Conservation (phyloP, 371 early-diverging fungal species). For the Rhizopus arrhizus region DNA sequence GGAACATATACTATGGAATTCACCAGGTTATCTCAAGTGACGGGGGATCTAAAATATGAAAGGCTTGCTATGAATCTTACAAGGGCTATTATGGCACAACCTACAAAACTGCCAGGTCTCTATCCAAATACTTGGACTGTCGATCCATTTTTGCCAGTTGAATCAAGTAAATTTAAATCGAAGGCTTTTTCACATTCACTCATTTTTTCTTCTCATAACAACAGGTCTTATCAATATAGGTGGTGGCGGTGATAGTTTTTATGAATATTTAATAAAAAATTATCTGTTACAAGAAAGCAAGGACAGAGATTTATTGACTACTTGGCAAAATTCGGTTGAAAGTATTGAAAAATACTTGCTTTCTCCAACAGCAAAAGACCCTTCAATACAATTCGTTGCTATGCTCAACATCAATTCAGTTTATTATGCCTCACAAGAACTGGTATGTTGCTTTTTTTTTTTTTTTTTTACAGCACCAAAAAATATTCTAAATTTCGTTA, state of each 20-base stretch:
- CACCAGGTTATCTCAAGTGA: conserved; percentile 71
- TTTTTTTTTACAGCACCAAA: background rate
- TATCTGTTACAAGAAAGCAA: conserved; percentile 59
- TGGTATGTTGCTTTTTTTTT: conserved; percentile 20
- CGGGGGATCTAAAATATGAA: conserved; percentile 63
- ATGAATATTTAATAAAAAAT: conserved; percentile 77
- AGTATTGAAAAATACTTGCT: conserved; percentile 49
- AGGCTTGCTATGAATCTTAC: conserved; percentile 54
- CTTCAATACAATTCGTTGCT: conserved; percentile 40
- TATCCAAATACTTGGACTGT: conserved; percentile 45
- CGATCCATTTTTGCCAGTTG: conserved; percentile 29
- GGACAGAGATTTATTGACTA: conserved; percentile 28
- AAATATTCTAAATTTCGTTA: conserved; percentile 3
- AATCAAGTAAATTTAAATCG: conserved; percentile 17
- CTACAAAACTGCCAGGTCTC: conserved; percentile 54
- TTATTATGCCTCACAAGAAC: conserved; percentile 31
- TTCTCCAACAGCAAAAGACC: conserved; percentile 32
- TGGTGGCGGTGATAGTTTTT: conserved; percentile 83
- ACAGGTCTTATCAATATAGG: conserved; percentile 50
- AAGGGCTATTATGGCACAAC: conserved; percentile 35
- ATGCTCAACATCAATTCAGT: conserved; percentile 23
- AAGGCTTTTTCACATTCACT: background rate
- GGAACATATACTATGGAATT: conserved; percentile 88
- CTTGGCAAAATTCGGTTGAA: conserved; percentile 41
- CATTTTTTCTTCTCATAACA: background rate